Evolutionary conservation across 345 rosid genomes (phyloP).

Genomic region (Lepidium aucheri): DNA sequence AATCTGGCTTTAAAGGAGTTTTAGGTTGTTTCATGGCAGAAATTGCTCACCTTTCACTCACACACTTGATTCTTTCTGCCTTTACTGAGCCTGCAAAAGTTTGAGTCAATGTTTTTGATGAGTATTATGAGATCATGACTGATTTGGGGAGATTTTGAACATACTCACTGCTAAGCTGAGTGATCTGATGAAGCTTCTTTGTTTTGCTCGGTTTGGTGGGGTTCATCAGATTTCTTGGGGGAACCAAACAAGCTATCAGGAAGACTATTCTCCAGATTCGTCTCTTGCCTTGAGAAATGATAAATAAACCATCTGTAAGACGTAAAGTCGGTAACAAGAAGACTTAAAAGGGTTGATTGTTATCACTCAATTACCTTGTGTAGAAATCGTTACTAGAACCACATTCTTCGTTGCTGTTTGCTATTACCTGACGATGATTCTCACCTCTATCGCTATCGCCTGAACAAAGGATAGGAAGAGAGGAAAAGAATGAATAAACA

Average conservation of each 20-base stretch:
- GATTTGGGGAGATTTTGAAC: not conserved
- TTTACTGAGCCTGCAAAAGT: not conserved
- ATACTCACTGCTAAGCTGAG: slow-evolving; percentile 12
- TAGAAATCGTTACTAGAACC: not conserved
- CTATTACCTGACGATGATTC: not conserved
- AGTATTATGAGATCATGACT: not conserved
- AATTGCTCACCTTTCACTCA: slow-evolving; percentile 5
- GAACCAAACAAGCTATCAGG: slow-evolving; percentile 25
- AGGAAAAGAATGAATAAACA: not conserved
- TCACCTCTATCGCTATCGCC: not conserved
- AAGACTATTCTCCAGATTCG: slow-evolving; percentile 6
- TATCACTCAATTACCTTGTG: slow-evolving; percentile 10
- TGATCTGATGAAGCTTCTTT: not conserved
- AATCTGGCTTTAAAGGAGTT: not conserved
- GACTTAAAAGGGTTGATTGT: not conserved
- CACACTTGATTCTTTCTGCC: not conserved
- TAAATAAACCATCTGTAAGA: not conserved
- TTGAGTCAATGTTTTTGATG: not conserved
- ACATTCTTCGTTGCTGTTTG: not conserved
- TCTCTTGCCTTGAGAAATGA: slow-evolving; percentile 17
- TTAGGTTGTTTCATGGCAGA: not conserved
- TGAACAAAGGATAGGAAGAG: not conserved
- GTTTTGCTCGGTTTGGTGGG: not conserved
- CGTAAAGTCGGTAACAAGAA: not conserved
- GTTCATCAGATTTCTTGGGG: not conserved